These are phyloP conservation scores for Exophiala sideris DNA, from an alignment of 2,329 filamentous ascomycete genomes.

Conservation along the genomic window DNA sequence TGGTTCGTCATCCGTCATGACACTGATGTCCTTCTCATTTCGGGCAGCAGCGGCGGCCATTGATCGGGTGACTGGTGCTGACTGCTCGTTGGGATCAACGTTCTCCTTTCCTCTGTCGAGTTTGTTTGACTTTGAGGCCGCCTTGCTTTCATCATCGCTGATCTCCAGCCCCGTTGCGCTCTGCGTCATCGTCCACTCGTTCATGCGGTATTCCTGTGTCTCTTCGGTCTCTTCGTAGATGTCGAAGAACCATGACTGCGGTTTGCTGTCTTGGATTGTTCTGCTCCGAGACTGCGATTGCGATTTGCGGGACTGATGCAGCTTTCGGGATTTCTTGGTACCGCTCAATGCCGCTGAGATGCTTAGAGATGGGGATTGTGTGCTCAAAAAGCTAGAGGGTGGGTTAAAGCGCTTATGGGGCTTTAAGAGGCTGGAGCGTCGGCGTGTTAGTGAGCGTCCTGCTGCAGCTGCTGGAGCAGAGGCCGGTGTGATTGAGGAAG, in stretches of 20 bases:
- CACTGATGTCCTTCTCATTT: constrained; percentile 32
- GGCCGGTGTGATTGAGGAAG: constrained; percentile 43
- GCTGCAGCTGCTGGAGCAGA: constrained; percentile 63
- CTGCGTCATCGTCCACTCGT: constrained; percentile 65
- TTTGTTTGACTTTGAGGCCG: constrained; percentile 21
- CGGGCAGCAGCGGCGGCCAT: constrained; percentile 26
- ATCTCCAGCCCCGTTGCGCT: constrained; percentile 78
- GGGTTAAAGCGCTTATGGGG: constrained; percentile 72
- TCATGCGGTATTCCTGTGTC: constrained; percentile 82
- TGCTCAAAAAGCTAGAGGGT: constrained; percentile 53
- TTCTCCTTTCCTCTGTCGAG: constrained; percentile 86
- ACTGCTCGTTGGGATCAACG: constrained; percentile 63
- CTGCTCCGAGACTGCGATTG: neutral
- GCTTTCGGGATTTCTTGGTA: constrained; percentile 40
- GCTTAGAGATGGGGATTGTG: constrained; percentile 67
- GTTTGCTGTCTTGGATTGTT: constrained; percentile 56
- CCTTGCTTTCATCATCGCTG: constrained; percentile 71
- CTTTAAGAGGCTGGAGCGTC: constrained; percentile 66
- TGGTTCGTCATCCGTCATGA: constrained; percentile 62
- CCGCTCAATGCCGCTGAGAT: constrained; percentile 79
- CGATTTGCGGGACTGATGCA: constrained; percentile 32
- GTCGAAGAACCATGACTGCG: constrained; percentile 76
- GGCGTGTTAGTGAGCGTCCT: constrained; percentile 73
- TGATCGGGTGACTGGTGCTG: constrained; percentile 61
- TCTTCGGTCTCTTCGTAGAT: constrained; percentile 91